These are phyloP conservation scores for Neurospora sp. DNA, from an alignment of 495 filamentous ascomycete genomes.

Conservation along the genomic window DNA sequence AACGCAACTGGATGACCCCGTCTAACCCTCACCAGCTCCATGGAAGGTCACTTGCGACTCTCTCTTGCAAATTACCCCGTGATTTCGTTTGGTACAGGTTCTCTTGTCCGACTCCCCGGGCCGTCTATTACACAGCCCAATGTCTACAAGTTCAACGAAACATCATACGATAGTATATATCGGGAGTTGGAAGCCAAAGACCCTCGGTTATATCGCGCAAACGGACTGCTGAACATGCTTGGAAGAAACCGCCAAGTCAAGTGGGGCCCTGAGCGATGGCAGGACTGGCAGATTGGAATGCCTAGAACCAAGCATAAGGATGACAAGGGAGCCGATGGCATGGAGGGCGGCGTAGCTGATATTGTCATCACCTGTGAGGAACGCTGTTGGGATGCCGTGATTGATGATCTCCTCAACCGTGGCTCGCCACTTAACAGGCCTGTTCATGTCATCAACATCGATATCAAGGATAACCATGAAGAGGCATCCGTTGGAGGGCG, in stretches of 20 bases:
- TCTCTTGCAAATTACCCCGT: slow-evolving; percentile 81
- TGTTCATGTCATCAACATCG: slow-evolving; percentile 95
- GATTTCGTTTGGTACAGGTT: slow-evolving; percentile 96
- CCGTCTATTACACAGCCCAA: slow-evolving; percentile 88
- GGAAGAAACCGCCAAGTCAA: slow-evolving; percentile 87
- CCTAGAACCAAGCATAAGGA: slow-evolving; percentile 56
- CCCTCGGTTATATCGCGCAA: slow-evolving; percentile 75
- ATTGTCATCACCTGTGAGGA: slow-evolving; percentile 97
- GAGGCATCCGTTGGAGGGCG: slow-evolving; percentile 85
- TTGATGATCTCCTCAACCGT: slow-evolving; percentile 83
- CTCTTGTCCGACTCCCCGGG: slow-evolving; percentile 86
- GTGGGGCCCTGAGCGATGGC: slow-evolving; percentile 93
- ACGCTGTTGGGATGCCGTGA: slow-evolving; percentile 95
- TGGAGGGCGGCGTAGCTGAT: slow-evolving; percentile 85
- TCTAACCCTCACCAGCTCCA: slow-evolving; percentile 48
- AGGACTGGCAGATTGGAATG: slow-evolving; percentile 87
- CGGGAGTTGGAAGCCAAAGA: slow-evolving; percentile 79
- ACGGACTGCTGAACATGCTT: slow-evolving; percentile 92
- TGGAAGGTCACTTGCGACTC: slow-evolving; percentile 93
- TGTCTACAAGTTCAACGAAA: slow-evolving; percentile 93
- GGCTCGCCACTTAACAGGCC: slow-evolving; percentile 77
- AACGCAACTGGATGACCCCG: neutral
- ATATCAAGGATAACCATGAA: slow-evolving; percentile 97
- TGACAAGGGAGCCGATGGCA: slow-evolving; percentile 65
- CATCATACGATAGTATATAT: slow-evolving; percentile 88